These are phyloP conservation scores for Trichophyton verrucosum DNA, from an alignment of 2,329 filamentous ascomycete genomes.

Conservation along the genomic window DNA sequence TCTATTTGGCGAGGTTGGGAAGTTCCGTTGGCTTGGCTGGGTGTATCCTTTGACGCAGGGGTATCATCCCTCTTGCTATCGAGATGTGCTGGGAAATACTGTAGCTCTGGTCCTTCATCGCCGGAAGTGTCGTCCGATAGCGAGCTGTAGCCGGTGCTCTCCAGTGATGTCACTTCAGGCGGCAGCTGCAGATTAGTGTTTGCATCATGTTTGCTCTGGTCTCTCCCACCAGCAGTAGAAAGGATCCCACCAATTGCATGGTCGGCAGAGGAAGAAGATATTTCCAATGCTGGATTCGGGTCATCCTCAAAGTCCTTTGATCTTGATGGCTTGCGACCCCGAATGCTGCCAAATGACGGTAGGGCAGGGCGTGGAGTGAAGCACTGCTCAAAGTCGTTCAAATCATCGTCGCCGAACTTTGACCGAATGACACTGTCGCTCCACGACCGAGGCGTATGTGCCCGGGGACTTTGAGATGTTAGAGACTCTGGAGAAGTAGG, in stretches of 20 bases:
- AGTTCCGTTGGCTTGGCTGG: background rate
- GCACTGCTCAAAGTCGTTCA: constrained; percentile 43
- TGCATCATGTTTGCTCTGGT: constrained; percentile 1
- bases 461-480: background rate
- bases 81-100: background rate
- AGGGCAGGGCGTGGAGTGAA: constrained; percentile 48
- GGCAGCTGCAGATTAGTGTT: constrained; percentile 53
- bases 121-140: constrained; percentile 40
- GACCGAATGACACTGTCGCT: constrained; percentile 19
- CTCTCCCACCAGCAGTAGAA: constrained; percentile 30
- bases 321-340: constrained; percentile 29
- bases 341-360: constrained; percentile 52
- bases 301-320: constrained; percentile 5
- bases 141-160: constrained; percentile 52
- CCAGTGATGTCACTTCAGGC: constrained; percentile 57
- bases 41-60: background rate
- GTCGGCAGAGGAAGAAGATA: constrained; percentile 39
- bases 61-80: constrained; percentile 5
- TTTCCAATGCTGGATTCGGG: constrained; percentile 17
- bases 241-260: constrained; percentile 40
- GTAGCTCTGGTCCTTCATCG: constrained; percentile 23
- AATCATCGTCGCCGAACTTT: constrained; percentile 14
- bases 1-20: constrained; percentile 10
- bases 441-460: constrained; percentile 17
- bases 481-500: constrained; percentile 31